These are phyloP conservation scores for Aquilaria malaccensis DNA, from an alignment of 345 rosid species.

Conservation along the genomic window DNA sequence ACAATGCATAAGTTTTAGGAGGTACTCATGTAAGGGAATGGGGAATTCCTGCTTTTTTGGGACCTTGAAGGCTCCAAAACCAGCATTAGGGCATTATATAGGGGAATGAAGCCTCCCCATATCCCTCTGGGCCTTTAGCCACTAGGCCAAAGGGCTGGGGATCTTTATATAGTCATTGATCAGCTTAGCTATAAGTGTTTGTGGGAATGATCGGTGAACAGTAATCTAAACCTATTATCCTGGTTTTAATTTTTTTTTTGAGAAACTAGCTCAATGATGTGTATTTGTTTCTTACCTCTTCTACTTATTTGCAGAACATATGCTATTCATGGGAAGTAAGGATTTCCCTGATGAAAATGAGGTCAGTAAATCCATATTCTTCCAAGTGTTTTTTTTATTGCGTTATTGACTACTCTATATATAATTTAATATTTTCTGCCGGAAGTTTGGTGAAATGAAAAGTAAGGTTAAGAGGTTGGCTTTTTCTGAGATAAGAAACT, in stretches of 20 bases:
- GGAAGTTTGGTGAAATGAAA: neutral
- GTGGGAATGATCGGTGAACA: too few species aligned
- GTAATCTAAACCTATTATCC: too few species aligned
- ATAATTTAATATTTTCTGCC: neutral
- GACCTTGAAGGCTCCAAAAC: too few species aligned
- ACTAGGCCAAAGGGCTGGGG: too few species aligned
- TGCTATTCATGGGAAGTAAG: constrained; percentile 98
- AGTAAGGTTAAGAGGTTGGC: neutral
- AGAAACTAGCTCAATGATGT: neutral
- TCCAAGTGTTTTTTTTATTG: constrained; percentile 5
- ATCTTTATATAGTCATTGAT: too few species aligned
- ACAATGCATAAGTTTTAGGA: too few species aligned
- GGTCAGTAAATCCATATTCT: constrained; percentile 37
- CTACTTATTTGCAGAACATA: constrained; percentile 59
- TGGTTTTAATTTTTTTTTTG: neutral
- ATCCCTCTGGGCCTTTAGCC: too few species aligned
- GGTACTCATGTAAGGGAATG: too few species aligned
- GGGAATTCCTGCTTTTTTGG: too few species aligned
- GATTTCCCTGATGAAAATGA: constrained; percentile 96
- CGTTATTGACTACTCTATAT: constrained; percentile 1
- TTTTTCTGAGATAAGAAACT: neutral
- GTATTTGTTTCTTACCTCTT: constrained; percentile 5
- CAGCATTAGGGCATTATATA: too few species aligned
- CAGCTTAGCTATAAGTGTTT: too few species aligned
- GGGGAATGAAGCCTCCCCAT: too few species aligned